Percentiles rank a stretch among this genome's conserved stretches.
Conservation (phyloP, 2,329 filamentous ascomycete genomes). For the Aspergillus pseudoviridinutans region DNA sequence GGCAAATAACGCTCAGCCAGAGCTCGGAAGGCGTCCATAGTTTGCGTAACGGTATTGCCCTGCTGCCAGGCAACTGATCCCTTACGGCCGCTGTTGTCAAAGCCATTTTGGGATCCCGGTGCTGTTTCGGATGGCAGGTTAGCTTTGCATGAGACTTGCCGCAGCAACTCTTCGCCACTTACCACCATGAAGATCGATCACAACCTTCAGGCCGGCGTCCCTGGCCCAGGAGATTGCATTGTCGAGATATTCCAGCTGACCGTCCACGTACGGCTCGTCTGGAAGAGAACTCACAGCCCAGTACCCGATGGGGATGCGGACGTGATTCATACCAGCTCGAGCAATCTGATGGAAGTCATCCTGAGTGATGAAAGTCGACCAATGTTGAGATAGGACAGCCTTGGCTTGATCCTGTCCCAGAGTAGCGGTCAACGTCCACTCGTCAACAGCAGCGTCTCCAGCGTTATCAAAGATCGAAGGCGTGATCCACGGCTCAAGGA, state of each 20-base stretch:
- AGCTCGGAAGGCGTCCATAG: conserved; percentile 52
- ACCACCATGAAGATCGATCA: conserved; percentile 67
- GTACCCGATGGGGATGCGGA: conserved; percentile 63
- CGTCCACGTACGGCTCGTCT: conserved; percentile 60
- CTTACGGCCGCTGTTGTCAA: conserved; percentile 60
- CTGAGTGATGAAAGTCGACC: conserved; percentile 55
- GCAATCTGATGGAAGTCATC: conserved; percentile 55
- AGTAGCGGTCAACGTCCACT: conserved; percentile 51
- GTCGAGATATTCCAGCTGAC: conserved; percentile 57
- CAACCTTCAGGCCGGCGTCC: conserved; percentile 56
- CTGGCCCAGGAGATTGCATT: conserved; percentile 58
- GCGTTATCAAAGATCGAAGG: conserved; percentile 55
- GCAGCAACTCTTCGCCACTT: conserved; percentile 20
- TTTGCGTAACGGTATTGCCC: conserved; percentile 32
- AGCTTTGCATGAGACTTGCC: not conserved
- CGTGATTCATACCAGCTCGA: conserved; percentile 57
- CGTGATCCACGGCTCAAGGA: conserved; percentile 62
- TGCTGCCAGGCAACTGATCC: conserved; percentile 38
- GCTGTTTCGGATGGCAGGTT: conserved; percentile 31
- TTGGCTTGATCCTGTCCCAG: conserved; percentile 49
- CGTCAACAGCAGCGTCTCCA: conserved; percentile 52
- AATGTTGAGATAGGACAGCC: conserved; percentile 51
- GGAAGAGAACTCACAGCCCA: conserved; percentile 56
- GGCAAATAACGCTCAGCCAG: conserved; percentile 56
- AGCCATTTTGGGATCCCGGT: conserved; percentile 62